Conservation (phyloP, 129 eudicot genomes). For the Solidago caesia region DNA sequence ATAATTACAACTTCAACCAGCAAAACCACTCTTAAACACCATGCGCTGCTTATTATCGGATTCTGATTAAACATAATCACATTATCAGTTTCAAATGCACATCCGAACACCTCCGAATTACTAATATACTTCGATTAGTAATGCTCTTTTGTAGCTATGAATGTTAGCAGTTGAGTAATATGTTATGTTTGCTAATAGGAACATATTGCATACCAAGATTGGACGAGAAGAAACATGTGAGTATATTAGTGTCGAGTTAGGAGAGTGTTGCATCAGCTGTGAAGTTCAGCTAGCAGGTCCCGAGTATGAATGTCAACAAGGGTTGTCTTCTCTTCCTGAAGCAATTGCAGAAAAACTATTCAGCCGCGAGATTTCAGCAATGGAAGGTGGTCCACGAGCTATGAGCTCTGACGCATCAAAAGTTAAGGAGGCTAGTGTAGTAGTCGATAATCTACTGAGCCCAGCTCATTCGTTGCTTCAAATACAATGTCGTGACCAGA, state of each 20-base stretch:
- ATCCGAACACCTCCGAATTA: too few species aligned
- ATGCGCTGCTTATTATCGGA: too few species aligned
- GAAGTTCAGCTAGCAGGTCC: slow-evolving; percentile 82
- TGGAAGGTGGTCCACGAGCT: slow-evolving; percentile 29
- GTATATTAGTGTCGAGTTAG: slow-evolving; percentile 50
- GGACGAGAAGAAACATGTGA: slow-evolving; percentile 63
- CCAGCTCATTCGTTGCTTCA: slow-evolving; percentile 84
- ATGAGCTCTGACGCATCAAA: slow-evolving; percentile 21
- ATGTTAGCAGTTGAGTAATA: not conserved
- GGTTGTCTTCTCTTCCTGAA: slow-evolving; percentile 55
- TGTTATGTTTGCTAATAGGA: slow-evolving; percentile 43
- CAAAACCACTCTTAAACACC: too few species aligned
- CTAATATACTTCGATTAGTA: too few species aligned
- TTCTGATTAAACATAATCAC: too few species aligned
- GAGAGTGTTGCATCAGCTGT: slow-evolving; percentile 82
- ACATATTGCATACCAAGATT: slow-evolving; percentile 54
- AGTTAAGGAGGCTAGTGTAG: slow-evolving; percentile 49
- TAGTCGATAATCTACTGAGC: slow-evolving; percentile 65
- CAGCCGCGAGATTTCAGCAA: slow-evolving; percentile 45
- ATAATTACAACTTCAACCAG: too few species aligned
- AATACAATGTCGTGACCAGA: slow-evolving; percentile 73
- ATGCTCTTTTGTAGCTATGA: too few species aligned
- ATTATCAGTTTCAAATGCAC: too few species aligned
- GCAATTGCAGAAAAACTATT: slow-evolving; percentile 54
- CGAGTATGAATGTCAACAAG: slow-evolving; percentile 57